These are phyloP conservation scores for Parasarocladium wereldwijsianum DNA, from an alignment of 2,329 filamentous ascomycete genomes.

Conservation along the genomic window DNA sequence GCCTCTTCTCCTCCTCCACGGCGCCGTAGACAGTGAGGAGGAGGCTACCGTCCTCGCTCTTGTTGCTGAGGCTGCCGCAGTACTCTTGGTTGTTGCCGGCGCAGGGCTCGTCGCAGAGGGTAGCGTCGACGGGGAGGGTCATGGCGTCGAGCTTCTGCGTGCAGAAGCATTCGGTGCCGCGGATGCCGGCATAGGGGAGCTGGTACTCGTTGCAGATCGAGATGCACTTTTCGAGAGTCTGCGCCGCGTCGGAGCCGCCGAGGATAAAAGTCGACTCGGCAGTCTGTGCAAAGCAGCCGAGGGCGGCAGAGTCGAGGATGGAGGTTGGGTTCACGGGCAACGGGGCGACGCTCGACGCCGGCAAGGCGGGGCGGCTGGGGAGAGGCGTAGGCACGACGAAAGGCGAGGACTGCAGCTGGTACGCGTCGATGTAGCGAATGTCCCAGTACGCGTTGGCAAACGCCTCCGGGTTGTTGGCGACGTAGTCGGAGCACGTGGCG, in stretches of 20 bases:
- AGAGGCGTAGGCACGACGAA: background rate
- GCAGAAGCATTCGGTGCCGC: constrained; percentile 28
- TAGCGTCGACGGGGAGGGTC: constrained; percentile 20
- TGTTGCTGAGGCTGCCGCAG: constrained; percentile 24
- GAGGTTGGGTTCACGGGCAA: constrained; percentile 15
- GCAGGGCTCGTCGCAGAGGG: constrained; percentile 22
- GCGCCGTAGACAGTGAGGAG: constrained; percentile 30
- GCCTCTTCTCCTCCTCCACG: constrained; percentile 14
- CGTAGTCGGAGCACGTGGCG: constrained; percentile 29
- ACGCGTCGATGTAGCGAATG: constrained; percentile 38
- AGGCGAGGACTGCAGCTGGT: constrained; percentile 11
- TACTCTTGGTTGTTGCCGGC: constrained; percentile 23
- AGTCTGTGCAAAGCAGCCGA: constrained; percentile 27
- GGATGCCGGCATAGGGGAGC: constrained; percentile 23
- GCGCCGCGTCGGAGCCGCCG: constrained; percentile 14
- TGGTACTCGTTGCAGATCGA: constrained; percentile 16
- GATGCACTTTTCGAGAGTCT: constrained; percentile 26
- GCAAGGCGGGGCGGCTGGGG: background rate
- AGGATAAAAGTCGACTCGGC: constrained; percentile 18
- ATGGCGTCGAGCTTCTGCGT: constrained; percentile 23
- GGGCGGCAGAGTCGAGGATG: constrained; percentile 18
- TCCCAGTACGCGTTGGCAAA: constrained; percentile 34
- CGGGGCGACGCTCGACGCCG: constrained; percentile 4
- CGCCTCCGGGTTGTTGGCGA: constrained; percentile 27
- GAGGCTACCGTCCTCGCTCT: constrained; percentile 5